These are phyloP conservation scores for Cicer chorassanicum DNA, from an alignment of 306 rosid genomes.

Conservation along the genomic window DNA sequence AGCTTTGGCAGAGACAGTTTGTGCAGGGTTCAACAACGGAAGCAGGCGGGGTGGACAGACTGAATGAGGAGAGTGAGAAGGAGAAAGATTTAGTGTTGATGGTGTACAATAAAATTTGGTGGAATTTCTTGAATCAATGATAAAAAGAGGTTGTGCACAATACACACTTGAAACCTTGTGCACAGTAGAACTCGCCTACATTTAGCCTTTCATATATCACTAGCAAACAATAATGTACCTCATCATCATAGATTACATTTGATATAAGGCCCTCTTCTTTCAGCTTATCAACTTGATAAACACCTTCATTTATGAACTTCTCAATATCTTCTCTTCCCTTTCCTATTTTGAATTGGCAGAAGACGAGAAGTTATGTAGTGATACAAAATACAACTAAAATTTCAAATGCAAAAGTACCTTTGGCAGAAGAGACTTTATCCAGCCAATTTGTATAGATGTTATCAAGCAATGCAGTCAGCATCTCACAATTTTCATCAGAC, in stretches of 20 bases:
- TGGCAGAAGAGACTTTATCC: slow-evolving; percentile 76
- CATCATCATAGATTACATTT: slow-evolving; percentile 74
- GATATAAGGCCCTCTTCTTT: slow-evolving; percentile 94
- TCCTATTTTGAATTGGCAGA: slow-evolving; percentile 54
- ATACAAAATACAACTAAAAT: slow-evolving; percentile 42
- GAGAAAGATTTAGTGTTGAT: no score
- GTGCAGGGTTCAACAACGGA: no score
- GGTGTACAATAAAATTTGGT: no score
- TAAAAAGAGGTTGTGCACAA: no score
- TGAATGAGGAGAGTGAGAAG: no score
- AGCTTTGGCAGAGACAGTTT: no score
- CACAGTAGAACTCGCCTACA: neutral
- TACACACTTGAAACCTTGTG: no score
- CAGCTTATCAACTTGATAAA: slow-evolving; percentile 76
- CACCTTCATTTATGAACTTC: slow-evolving; percentile 82
- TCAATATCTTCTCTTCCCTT: slow-evolving; percentile 73
- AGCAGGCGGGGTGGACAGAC: no score
- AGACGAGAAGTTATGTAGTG: slow-evolving; percentile 34
- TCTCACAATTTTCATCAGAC: slow-evolving; percentile 89
- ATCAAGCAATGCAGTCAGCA: slow-evolving; percentile 89
- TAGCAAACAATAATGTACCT: slow-evolving; percentile 61
- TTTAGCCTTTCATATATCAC: slow-evolving; percentile 20
- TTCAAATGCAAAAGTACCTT: slow-evolving; percentile 63
- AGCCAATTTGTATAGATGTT: slow-evolving; percentile 82
- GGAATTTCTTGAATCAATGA: no score